A percentile compares a stretch with the other conserved stretches of the same genome.
Evolutionary conservation across 805 yeast genomes (phyloP).

Genomic region (Monosporozyma aquatica): DNA sequence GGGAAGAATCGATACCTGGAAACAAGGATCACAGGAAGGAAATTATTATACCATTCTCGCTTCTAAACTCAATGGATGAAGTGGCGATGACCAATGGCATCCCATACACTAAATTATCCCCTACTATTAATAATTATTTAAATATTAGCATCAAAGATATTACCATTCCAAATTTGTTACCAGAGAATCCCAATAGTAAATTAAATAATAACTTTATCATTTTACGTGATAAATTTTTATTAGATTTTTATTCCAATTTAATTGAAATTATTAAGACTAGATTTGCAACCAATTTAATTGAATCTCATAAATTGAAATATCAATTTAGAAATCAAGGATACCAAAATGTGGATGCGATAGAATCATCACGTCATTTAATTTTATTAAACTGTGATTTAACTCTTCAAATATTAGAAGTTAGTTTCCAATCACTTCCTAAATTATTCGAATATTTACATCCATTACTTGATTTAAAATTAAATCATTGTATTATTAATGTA

Average conservation of each 20-base stretch:
- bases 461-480: background rate
- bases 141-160: slow-evolving; percentile 9
- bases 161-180: slow-evolving; percentile 12
- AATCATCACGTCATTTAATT: background rate
- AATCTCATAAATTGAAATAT: slow-evolving; percentile 5
- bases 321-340: background rate
- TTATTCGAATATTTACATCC: slow-evolving; percentile 7
- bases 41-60: background rate
- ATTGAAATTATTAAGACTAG: slow-evolving; percentile 10
- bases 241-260: slow-evolving; percentile 15
- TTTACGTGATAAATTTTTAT: slow-evolving; percentile 14
- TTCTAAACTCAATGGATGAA: background rate
- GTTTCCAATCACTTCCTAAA: slow-evolving; percentile 10
- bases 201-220: slow-evolving; percentile 13
- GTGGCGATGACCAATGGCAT: background rate
- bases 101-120: background rate
- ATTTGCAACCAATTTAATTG: slow-evolving; percentile 9
- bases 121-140: background rate
- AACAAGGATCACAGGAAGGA: background rate
- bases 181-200: slow-evolving; percentile 13
- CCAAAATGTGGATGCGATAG: background rate
- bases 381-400: background rate
- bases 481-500: background rate
- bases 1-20: background rate
- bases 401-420: slow-evolving; percentile 5